A percentile compares a stretch with the other conserved stretches of the same genome.
These are phyloP conservation scores for Periconia sp. DNA, from an alignment of 2,329 filamentous ascomycete species.

Conservation along the genomic window DNA sequence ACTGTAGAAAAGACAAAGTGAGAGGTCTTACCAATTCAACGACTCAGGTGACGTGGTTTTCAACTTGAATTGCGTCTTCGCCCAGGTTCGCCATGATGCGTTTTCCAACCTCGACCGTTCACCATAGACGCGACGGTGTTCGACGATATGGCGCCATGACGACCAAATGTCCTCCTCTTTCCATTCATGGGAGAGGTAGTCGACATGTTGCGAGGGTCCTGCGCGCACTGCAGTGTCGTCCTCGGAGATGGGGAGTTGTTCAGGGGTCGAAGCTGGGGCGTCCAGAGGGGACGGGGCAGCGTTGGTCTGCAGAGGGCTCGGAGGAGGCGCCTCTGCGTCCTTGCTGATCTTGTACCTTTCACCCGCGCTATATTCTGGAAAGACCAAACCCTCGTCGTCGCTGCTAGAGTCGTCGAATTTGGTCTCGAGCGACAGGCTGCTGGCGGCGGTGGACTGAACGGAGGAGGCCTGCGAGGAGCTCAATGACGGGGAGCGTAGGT, in stretches of 20 bases:
- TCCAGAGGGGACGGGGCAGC: constrained; percentile 54
- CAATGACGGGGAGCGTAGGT: constrained; percentile 44
- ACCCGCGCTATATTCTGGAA: constrained; percentile 50
- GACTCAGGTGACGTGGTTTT: constrained; percentile 89
- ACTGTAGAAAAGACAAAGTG: too few species aligned
- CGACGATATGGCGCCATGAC: constrained; percentile 92
- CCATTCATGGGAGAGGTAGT: constrained; percentile 94
- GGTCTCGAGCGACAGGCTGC: constrained; percentile 67
- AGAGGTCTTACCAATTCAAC: constrained; percentile 82
- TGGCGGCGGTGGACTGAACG: constrained; percentile 67
- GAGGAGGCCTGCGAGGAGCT: constrained; percentile 56
- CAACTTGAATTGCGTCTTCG: constrained; percentile 86
- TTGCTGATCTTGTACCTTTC: constrained; percentile 20
- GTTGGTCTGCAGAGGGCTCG: constrained; percentile 45
- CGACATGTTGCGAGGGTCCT: constrained; percentile 86
- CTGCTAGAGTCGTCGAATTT: constrained; percentile 56
- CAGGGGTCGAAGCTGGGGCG: constrained; percentile 55
- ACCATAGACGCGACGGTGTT: constrained; percentile 77
- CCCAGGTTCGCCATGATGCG: constrained; percentile 96
- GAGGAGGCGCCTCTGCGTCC: constrained; percentile 37
- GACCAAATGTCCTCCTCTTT: constrained; percentile 96
- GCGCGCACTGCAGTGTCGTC: constrained; percentile 79
- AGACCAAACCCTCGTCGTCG: constrained; percentile 52
- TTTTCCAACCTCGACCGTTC: constrained; percentile 89
- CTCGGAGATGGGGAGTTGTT: constrained; percentile 64